Conservation (phyloP, 1,284 basidiomycete genomes). For the Xerocomus amazonicus region DNA sequence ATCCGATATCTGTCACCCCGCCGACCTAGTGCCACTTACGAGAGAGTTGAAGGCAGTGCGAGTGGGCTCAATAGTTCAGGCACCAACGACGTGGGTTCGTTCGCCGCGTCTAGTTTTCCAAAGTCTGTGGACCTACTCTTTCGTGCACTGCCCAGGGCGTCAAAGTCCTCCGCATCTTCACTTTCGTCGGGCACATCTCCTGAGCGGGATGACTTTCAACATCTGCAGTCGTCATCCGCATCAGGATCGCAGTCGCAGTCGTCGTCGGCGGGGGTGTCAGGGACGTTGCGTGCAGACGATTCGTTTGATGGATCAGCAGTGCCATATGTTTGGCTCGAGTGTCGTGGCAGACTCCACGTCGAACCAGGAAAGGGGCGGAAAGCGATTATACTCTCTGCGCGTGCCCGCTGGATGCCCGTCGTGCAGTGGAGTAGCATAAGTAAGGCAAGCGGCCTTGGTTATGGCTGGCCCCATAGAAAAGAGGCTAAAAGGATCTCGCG, state of each 20-base stretch:
- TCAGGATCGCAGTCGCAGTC: constrained; percentile 4
- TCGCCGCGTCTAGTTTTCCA: constrained; percentile 10
- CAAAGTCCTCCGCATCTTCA: background rate
- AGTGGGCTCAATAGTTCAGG: constrained; percentile 24
- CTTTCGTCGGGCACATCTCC: background rate
- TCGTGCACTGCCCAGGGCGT: constrained; percentile 59
- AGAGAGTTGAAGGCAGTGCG: constrained; percentile 79
- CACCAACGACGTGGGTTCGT: constrained; percentile 14
- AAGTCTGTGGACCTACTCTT: constrained; percentile 73
- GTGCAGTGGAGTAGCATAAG: constrained; percentile 60
- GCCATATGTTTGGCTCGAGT: constrained; percentile 83
- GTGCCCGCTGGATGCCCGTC: constrained; percentile 63
- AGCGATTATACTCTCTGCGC: constrained; percentile 79
- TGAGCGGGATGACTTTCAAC: background rate
- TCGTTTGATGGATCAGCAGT: constrained; percentile 28
- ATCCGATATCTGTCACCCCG: constrained; percentile 80
- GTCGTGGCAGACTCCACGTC: constrained; percentile 77
- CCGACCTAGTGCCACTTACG: constrained; percentile 87
- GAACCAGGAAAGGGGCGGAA: constrained; percentile 90
- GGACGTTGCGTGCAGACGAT: background rate
- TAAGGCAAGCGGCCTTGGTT: constrained; percentile 44
- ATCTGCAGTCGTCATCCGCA: background rate
- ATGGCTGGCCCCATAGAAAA: constrained; percentile 2
- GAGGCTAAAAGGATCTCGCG: background rate
- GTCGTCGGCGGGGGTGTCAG: constrained; percentile 4